Evolutionary conservation across 768 basidiomycete species (phyloP).

Genomic region (Pulveroboletus sp.): DNA sequence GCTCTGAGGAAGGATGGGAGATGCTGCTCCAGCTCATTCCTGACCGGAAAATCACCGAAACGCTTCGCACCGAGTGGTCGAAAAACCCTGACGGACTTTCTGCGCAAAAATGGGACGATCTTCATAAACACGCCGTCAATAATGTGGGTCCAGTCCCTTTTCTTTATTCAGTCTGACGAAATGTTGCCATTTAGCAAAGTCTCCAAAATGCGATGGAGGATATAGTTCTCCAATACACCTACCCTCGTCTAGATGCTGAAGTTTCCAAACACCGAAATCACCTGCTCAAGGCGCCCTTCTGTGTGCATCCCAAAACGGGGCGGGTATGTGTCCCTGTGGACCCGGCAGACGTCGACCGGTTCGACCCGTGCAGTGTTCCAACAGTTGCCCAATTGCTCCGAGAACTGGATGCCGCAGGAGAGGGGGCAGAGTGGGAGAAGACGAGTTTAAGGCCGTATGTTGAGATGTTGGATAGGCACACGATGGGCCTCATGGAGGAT

Average conservation of each 20-base stretch:
- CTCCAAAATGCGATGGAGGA: slow-evolving; percentile 68
- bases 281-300: slow-evolving; percentile 96
- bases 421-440: slow-evolving; percentile 77
- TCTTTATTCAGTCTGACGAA: not conserved
- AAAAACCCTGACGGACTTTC: slow-evolving; percentile 53
- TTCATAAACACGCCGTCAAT: slow-evolving; percentile 40
- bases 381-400: slow-evolving; percentile 80
- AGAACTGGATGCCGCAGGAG: slow-evolving; percentile 63
- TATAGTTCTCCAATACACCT: slow-evolving; percentile 89
- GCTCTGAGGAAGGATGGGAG: slow-evolving; percentile 66
- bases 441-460: slow-evolving; percentile 90
- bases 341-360: slow-evolving; percentile 67
- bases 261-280: slow-evolving; percentile 98
- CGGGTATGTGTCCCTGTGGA: slow-evolving; percentile 93
- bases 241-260: slow-evolving; percentile 94
- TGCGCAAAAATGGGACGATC: slow-evolving; percentile 69
- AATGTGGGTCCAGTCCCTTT: slow-evolving; percentile 28
- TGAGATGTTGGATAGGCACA: slow-evolving; percentile 81
- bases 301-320: slow-evolving; percentile 94
- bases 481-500: slow-evolving; percentile 31
- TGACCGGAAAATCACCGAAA: slow-evolving; percentile 47
- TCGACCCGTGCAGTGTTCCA: slow-evolving; percentile 84
- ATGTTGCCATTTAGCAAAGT: slow-evolving; percentile 20
- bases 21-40: slow-evolving; percentile 74
- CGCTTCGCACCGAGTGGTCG: slow-evolving; percentile 60